Conservation (phyloP, 441 rosid species). For the Croton laevigatus region DNA sequence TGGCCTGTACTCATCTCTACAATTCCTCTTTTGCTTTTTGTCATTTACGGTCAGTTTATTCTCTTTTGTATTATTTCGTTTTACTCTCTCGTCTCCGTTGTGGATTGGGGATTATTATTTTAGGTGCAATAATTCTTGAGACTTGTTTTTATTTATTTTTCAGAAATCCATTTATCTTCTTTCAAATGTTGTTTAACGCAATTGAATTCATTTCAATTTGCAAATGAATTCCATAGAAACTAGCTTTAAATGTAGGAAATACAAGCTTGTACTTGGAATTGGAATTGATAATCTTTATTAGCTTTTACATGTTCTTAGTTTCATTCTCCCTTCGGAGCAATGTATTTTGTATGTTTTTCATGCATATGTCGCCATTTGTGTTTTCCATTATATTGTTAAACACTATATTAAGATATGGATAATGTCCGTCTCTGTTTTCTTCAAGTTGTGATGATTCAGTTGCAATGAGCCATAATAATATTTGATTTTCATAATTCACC, state of each 20-base stretch:
- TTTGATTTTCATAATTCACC: background rate
- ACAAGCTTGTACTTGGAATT: too few species aligned
- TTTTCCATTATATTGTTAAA: background rate
- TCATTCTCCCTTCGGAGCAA: background rate
- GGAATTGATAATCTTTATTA: too few species aligned
- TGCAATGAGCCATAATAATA: background rate
- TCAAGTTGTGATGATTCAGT: background rate
- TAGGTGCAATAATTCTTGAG: background rate
- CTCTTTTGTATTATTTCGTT: constrained; percentile 2
- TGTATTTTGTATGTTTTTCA: background rate
- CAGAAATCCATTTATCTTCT: background rate
- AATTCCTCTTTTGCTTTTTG: constrained; percentile 29
- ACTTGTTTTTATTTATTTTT: background rate
- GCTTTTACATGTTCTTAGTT: background rate
- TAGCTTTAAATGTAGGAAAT: too few species aligned
- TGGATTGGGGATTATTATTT: background rate
- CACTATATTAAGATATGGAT: background rate
- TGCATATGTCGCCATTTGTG: background rate
- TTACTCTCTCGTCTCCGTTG: background rate
- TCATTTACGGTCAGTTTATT: constrained; percentile 32
- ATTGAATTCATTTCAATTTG: background rate
- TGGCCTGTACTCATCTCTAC: constrained; percentile 30
- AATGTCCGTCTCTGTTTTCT: background rate
- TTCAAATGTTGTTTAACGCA: too few species aligned
- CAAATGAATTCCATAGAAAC: too few species aligned